These are phyloP conservation scores for Areca catechu DNA, from an alignment of 176 grass and related monocot species.

Conservation along the genomic window DNA sequence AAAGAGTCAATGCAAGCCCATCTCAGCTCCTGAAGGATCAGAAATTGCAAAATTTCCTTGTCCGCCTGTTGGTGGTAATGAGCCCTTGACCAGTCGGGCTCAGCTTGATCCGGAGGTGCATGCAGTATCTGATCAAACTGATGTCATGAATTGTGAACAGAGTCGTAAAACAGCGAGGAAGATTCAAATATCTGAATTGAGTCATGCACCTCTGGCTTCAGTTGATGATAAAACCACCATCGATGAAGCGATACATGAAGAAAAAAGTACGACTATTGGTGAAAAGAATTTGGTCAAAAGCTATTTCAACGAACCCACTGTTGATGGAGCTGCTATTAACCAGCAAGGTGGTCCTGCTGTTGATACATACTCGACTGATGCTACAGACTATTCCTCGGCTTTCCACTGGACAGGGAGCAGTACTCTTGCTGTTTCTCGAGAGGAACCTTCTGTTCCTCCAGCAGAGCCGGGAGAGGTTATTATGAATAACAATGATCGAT, in stretches of 20 bases:
- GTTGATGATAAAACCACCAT: slow-evolving; percentile 3
- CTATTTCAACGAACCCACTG: slow-evolving; percentile 24
- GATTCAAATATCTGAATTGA: not conserved
- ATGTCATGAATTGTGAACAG: not conserved
- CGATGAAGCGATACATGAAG: slow-evolving; percentile 27
- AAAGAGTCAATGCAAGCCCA: slow-evolving; percentile 15
- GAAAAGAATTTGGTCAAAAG: slow-evolving; percentile 33
- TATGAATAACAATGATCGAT: slow-evolving; percentile 51
- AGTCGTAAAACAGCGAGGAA: not conserved
- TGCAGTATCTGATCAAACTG: slow-evolving; percentile 13
- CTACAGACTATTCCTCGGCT: slow-evolving; percentile 22
- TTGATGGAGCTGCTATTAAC: slow-evolving; percentile 25
- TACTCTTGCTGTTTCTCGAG: slow-evolving; percentile 24
- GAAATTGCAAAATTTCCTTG: slow-evolving; percentile 23
- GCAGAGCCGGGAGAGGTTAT: slow-evolving; percentile 38
- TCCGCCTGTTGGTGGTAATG: slow-evolving; percentile 4
- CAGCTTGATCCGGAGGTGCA: not conserved
- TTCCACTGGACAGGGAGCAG: slow-evolving; percentile 16
- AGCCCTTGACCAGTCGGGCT: not conserved
- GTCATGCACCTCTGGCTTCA: slow-evolving; percentile 6
- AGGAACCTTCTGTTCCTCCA: slow-evolving; percentile 32
- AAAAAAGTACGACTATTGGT: slow-evolving; percentile 22
- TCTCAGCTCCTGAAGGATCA: slow-evolving; percentile 18
- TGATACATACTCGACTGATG: slow-evolving; percentile 13
- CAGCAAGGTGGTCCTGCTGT: slow-evolving; percentile 17